phyloP scores from a whole-genome alignment of 2,329 filamentous ascomycete species.

The Lizonia empirigonia region DNA sequence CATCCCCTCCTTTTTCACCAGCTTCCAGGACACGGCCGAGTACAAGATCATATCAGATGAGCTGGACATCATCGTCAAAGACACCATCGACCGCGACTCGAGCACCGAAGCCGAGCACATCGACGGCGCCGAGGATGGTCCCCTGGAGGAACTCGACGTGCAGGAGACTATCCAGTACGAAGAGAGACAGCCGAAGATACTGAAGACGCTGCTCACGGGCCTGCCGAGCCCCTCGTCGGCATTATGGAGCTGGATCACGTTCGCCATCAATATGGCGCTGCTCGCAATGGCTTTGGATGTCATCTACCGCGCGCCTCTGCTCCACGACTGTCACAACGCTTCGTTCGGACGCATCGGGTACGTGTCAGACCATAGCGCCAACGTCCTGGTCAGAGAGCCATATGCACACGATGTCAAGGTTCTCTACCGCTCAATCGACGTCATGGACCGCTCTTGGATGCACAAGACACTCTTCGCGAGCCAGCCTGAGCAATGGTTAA shows the following conservation, averaged over 20 bases:
- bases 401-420: slow-evolving; percentile 68
- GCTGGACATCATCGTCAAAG: slow-evolving; percentile 57
- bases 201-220: slow-evolving; percentile 75
- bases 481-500: slow-evolving; percentile 58
- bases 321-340: slow-evolving; percentile 73
- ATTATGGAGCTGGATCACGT: slow-evolving; percentile 68
- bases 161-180: slow-evolving; percentile 66
- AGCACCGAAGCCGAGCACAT: slow-evolving; percentile 42
- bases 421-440: slow-evolving; percentile 40
- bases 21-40: slow-evolving; percentile 62
- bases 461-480: slow-evolving; percentile 38
- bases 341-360: slow-evolving; percentile 88
- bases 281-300: slow-evolving; percentile 76
- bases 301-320: slow-evolving; percentile 72
- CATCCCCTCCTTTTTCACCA: slow-evolving; percentile 65
- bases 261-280: slow-evolving; percentile 73
- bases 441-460: slow-evolving; percentile 37
- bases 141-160: slow-evolving; percentile 59
- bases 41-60: slow-evolving; percentile 65
- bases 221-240: slow-evolving; percentile 74
- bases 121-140: slow-evolving; percentile 49
- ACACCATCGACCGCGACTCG: slow-evolving; percentile 44
- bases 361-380: slow-evolving; percentile 79
- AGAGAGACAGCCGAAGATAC: slow-evolving; percentile 61
- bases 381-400: slow-evolving; percentile 83